Conservation (phyloP, 139 green algal species). For the Haematococcus lacustris region DNA sequence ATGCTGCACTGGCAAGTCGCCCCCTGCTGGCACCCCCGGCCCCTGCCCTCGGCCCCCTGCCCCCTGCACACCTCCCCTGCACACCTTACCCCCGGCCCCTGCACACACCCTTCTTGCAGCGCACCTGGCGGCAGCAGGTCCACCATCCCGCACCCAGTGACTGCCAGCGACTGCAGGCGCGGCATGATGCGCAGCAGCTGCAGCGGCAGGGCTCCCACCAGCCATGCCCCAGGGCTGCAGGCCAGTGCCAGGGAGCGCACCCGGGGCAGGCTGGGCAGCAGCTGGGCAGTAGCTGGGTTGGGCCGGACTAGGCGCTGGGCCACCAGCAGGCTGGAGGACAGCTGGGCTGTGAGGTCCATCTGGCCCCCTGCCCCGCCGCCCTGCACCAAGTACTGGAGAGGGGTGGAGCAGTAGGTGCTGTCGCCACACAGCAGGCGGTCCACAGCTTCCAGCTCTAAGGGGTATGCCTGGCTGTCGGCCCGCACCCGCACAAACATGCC, state of each 20-base stretch:
- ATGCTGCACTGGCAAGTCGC: no score
- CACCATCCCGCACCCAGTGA: background rate
- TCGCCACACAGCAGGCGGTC: constrained; percentile 30
- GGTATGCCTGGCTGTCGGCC: background rate
- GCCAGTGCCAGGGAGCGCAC: constrained; percentile 10
- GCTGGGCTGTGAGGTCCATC: no score
- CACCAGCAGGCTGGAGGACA: no score
- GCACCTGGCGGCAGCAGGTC: background rate
- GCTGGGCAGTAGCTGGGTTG: no score
- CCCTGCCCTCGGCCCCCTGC: no score
- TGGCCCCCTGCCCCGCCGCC: no score
- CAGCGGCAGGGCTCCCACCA: constrained; percentile 20
- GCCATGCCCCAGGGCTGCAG: constrained; percentile 1
- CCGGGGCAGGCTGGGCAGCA: constrained; percentile 7
- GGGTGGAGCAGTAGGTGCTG: constrained; percentile 12
- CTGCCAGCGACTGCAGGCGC: constrained; percentile 18
- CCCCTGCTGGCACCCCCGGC: no score
- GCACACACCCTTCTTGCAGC: no score
- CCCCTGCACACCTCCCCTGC: no score
- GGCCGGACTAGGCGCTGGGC: no score
- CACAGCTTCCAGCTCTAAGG: constrained; percentile 16
- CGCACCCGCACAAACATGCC: constrained; percentile 14
- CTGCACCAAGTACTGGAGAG: constrained; percentile 7
- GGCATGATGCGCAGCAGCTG: constrained; percentile 12
- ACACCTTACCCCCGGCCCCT: no score